Evolutionary conservation across 225 moss, liverwort and hornwort genomes (phyloP), one percentile per base, ranked within the genome.

Genomic region (Asterella californica): DNA sequence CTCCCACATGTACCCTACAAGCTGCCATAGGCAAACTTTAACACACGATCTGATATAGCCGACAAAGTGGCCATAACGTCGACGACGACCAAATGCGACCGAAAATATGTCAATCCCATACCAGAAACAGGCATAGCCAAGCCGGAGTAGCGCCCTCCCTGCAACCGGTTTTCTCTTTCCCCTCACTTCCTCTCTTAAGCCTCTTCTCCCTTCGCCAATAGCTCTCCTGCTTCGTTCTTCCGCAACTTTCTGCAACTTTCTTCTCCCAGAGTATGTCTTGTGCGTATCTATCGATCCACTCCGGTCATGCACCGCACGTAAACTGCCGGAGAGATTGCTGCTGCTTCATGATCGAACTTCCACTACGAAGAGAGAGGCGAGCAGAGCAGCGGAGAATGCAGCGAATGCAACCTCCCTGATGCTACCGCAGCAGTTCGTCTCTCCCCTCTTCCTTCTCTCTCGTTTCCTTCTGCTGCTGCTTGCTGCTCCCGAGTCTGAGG

Each of bases 41-140:
- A 46, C 70, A 42, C 18, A 4, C 8, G 70, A 70, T 70, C 70
- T 21, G 24, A 21, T 70, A 19, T 22, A 70, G 38, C 1, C 11
- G 42, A 0, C 70, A 42, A 42, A 42, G 15, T 42, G 22, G 1
- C 45, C 37, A 46, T 7, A 70, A 70, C 1, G 42, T 70, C 45
- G 34, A 67, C 45, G 34, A 36, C 34, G 5, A 18, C 17, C 33
- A 34, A 33, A 37, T 67, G 33, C 9, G 17, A 67, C 34, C 67
- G 32, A 36, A 67, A 36, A 67, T 17, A 70, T 6, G 10, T 45
- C 33, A 62, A 62, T 2, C 25, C 29, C 72, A 50, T 75, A 75
- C 75, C 75, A 32, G 54, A 22, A 55, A 75, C 55, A 55, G 55
- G 53, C 53, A 55, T 75, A 55, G 54, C 49, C 36, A 53, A 36